Base-by-base conservation (phyloP, 495 filamentous ascomycete species). In the Aspergillus biplanus region DNA sequence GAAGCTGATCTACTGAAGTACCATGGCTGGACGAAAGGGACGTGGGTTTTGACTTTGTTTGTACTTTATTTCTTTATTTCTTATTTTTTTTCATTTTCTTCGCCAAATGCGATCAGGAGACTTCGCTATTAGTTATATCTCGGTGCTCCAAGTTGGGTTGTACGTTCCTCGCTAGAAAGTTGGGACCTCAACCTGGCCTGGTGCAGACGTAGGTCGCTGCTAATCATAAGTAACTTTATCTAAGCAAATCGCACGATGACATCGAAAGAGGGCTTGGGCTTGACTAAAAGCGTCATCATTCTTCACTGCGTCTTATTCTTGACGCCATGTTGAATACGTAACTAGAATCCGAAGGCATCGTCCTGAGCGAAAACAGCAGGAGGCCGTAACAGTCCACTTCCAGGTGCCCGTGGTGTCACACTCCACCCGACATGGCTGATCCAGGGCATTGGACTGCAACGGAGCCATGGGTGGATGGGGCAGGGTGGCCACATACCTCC, bases 401-500 rank as follows among this genome's bases (percentile, higher is more conserved):
- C 33, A 9, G 57, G 11, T 35, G 31, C 11, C 33, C 15, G 42
- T 59, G 52, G 56, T 66, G 65, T 71, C 68, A 68, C 63, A 61
- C 68, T 66, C 61, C 57, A 48, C 56, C 63, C 46, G 62, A 59
- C 62, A 42, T n/a, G n/a, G n/a, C n/a, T 35, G 65, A 65, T 56
- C 56, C 65, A 59, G 52, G 54, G 56, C 35, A 46, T 48, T 33
- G 46, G 56, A 64, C 54, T 65, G 66, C 56, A 65, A 69, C 62
- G 59, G 64, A 66, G 63, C 68, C 68, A 60, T 66, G 65, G 68
- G 33, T 56, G 52, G 56, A 64, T 53, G 39, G 47, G 35, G 58
- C 52, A n/a, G 48, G 42, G 21, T 55, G 56, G 58, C 56, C 56
- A 64, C 62, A 15, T 16, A 53, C 48, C 16, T 37, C 27, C 27